Evolutionary conservation across 148 eudicot species (phyloP).

Genomic region (Chenopodium formosanum): DNA sequence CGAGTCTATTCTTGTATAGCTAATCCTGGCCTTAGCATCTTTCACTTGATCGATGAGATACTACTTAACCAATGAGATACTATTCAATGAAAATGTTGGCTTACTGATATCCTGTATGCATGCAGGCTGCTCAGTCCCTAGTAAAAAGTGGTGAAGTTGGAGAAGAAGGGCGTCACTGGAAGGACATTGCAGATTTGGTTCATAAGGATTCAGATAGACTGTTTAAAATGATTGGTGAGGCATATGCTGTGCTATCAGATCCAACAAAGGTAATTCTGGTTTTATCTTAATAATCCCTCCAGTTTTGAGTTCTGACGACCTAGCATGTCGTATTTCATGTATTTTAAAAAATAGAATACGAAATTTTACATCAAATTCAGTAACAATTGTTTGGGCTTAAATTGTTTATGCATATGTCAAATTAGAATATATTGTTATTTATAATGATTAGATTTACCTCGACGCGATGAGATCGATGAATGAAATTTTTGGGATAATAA

Average conservation of each 20-base stretch:
- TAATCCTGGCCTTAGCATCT: slow-evolving; percentile 1
- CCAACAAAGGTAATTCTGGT: slow-evolving; percentile 55
- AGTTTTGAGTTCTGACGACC: not conserved
- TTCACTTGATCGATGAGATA: not conserved
- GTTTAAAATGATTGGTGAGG: slow-evolving; percentile 90
- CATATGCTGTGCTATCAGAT: slow-evolving; percentile 93
- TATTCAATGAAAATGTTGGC: not conserved
- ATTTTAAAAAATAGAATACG: no score
- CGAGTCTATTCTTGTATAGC: not conserved
- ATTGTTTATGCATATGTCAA: no score
- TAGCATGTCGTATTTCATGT: not conserved
- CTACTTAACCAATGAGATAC: not conserved
- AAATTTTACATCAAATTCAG: no score
- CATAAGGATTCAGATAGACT: slow-evolving; percentile 77
- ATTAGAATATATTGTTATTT: no score
- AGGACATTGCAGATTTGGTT: slow-evolving; percentile 67
- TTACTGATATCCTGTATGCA: slow-evolving; percentile 4
- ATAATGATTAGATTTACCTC: no score
- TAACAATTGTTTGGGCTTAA: no score
- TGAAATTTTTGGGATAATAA: no score
- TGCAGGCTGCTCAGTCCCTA: slow-evolving; percentile 73
- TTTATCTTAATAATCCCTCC: not conserved
- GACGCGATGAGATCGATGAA: no score
- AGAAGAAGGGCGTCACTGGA: slow-evolving; percentile 73
- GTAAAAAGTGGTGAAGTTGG: slow-evolving; percentile 73